A percentile compares a stretch with the other conserved stretches of the same genome.
phyloP scores from a whole-genome alignment of 208 protist genomes.

The Entamoeba dispar region DNA sequence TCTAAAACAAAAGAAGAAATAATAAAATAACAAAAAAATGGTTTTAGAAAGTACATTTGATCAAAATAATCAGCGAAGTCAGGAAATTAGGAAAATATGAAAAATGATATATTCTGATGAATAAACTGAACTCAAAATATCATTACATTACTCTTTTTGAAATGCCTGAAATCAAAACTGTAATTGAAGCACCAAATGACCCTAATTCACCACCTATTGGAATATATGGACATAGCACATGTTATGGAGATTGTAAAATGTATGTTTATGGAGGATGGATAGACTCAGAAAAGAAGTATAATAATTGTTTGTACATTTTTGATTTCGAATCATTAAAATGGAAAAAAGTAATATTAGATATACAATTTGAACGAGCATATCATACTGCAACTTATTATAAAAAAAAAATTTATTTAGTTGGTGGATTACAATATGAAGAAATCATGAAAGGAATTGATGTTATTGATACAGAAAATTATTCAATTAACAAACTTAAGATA shows the following conservation, averaged over 20 bases:
- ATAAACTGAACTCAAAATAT: too few species aligned
- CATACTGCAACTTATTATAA: neutral
- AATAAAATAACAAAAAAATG: too few species aligned
- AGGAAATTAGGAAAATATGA: too few species aligned
- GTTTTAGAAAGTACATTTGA: too few species aligned
- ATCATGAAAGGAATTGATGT: neutral
- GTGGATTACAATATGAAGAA: neutral
- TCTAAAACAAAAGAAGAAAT: too few species aligned
- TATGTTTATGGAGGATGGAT: neutral
- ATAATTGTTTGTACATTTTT: neutral
- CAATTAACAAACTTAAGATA: neutral
- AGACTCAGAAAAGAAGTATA: neutral
- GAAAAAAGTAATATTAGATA: neutral
- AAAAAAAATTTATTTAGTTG: neutral
- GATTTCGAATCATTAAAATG: neutral
- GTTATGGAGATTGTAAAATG: neutral
- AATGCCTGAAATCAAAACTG: neutral
- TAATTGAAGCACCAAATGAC: neutral
- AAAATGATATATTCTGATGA: too few species aligned
- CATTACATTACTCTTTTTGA: too few species aligned
- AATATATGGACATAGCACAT: neutral
- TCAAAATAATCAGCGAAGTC: too few species aligned
- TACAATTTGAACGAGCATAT: neutral
- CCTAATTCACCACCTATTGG: neutral
- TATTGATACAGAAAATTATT: neutral